A percentile compares a stretch with the other conserved stretches of the same genome.
These are phyloP conservation scores for Multifurca ochricompacta DNA, from an alignment of 768 basidiomycete genomes.

Conservation along the genomic window DNA sequence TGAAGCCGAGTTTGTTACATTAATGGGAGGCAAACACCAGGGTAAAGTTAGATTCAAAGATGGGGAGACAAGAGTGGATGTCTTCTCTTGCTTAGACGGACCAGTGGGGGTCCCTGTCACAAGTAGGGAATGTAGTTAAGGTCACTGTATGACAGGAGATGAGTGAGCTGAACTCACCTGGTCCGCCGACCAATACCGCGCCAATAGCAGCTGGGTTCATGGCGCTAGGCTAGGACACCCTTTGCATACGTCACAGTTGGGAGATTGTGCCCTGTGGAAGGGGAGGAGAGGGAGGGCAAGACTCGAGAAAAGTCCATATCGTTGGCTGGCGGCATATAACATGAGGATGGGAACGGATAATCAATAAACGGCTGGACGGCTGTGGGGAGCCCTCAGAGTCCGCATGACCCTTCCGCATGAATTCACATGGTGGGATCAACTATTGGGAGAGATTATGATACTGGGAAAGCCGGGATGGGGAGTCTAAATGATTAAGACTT, in stretches of 20 bases:
- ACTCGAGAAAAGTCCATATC: conserved; percentile 2
- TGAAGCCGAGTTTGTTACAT: not conserved
- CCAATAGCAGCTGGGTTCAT: not conserved
- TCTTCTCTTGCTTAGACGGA: not conserved
- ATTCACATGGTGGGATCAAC: conserved; percentile 7
- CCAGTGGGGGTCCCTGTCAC: not conserved
- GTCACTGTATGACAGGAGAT: not conserved
- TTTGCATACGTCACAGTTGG: not conserved
- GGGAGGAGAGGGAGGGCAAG: conserved; percentile 6
- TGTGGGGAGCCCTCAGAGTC: conserved; percentile 4
- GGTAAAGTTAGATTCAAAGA: not conserved
- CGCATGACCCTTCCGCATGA: conserved; percentile 6
- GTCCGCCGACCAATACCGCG: not conserved
- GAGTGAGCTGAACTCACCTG: not conserved
- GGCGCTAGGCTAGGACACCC: not conserved
- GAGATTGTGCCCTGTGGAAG: not conserved
- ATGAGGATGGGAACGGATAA: conserved; percentile 3
- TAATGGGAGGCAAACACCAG: not conserved
- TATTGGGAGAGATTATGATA: not conserved
- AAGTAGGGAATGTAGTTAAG: not conserved
- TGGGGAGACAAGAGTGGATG: not conserved
- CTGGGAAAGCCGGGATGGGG: not conserved
- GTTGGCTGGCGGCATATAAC: conserved; percentile 9
- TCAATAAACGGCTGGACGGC: not conserved
- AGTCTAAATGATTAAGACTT: not conserved